Base-by-base conservation (phyloP, 75 land plant genomes). In the Pseudotsuga menziesii region DNA sequence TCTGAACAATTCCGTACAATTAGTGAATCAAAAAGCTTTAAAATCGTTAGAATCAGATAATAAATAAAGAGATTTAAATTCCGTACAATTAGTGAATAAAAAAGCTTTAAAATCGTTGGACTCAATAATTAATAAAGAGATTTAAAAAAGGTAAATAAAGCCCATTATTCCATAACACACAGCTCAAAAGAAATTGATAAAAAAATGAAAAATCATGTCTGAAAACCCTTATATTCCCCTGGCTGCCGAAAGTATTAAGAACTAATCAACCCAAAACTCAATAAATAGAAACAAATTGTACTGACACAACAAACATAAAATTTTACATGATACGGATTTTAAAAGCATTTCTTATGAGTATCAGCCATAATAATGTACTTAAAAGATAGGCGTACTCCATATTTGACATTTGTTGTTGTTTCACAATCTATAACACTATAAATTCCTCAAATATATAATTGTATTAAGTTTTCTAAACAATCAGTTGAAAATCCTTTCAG, bases 361-460 rank as follows among this genome's bases (percentile, higher is more conserved):
- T 93, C 95, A 3, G 93, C 93, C 72, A 92, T 92, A 83, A 92
- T 90, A 81, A 92, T 90, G 79, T 90, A 92, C 78, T 92, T 92
- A 92, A 90, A 56, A 92, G 88, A 74, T 92, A 92, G 55, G 88
- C 93, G 76, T 90, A 92, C 52, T 93, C 91, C 95, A 92, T 92
- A 44, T 44, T 69, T n/a, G 72, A 69, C 72, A 69, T 69, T 62
- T 69, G 52, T 11, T 44, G 0, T 11, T 0, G 52, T 11, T 44
- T 44, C 22, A 20, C 23, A 23, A 20, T 39, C 72, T 36, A 67
- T 39, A 19, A 67, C 23, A 39, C 23, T 12, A 67, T 69, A 41
- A 69, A 69, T n/a, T 44, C 8, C 52, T 44, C 52, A 44, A 44
- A 44, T 44, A 44, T 44, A 44, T 44, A 44, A 44, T 44, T 7